phyloP scores from a whole-genome alignment of 176 grass and related monocot species.

The Oryza glumipatula region DNA sequence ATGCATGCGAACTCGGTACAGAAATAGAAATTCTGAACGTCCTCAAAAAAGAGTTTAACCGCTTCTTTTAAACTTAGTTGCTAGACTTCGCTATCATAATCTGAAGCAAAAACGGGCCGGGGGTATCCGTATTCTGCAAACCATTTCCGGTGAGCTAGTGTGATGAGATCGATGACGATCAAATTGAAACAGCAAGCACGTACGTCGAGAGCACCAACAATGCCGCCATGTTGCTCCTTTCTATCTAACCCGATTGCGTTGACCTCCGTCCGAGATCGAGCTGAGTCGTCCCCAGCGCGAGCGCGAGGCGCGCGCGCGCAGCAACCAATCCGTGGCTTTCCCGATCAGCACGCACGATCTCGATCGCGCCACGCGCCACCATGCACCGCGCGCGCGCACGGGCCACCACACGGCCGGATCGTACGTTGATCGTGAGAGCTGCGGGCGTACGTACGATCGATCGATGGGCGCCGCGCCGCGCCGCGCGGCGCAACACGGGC shows the following conservation, averaged over 20 bases:
- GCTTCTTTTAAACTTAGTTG: no score
- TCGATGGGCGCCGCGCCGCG: neutral
- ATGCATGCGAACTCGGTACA: no score
- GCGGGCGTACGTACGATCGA: conserved; percentile 26
- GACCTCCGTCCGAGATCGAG: neutral
- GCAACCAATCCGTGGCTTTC: neutral
- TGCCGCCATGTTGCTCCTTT: conserved; percentile 1
- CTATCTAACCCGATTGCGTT: conserved; percentile 12
- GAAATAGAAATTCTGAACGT: no score
- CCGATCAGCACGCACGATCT: neutral
- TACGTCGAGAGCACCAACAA: neutral
- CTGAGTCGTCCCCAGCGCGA: neutral
- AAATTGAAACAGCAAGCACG: neutral
- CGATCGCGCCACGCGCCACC: neutral
- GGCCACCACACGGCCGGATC: neutral
- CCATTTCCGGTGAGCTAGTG: neutral
- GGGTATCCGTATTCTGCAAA: neutral
- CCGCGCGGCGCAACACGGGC: no score
- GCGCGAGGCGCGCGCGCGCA: no score
- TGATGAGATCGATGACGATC: neutral
- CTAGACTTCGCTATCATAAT: no score
- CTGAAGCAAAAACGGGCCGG: no score
- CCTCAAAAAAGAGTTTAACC: no score
- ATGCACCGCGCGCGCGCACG: neutral
- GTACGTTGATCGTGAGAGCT: neutral